Conservation (phyloP, 805 yeast species). For the Wickerhamomyces ciferrii region DNA sequence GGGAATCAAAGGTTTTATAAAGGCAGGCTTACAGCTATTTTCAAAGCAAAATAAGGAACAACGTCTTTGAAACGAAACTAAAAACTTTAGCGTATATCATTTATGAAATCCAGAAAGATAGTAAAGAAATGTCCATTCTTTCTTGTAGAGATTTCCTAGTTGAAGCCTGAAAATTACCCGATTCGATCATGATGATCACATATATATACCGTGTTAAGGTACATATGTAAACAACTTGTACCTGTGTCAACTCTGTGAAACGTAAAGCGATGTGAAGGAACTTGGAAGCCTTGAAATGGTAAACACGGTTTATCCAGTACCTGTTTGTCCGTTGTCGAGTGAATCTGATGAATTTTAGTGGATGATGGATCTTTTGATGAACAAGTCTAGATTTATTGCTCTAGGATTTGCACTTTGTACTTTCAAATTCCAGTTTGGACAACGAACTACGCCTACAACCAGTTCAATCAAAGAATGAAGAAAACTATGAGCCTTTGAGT, state of each 20-base stretch:
- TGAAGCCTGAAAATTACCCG: too few relatives aligned
- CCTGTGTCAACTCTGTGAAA: too few relatives aligned
- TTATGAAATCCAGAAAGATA: neutral
- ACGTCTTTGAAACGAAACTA: neutral
- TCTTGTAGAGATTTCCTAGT: neutral
- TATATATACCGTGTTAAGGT: neutral
- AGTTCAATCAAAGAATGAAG: too few relatives aligned
- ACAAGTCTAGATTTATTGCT: neutral
- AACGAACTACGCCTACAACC: neutral
- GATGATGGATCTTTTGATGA: neutral
- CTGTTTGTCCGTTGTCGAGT: neutral
- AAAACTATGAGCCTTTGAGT: too few relatives aligned
- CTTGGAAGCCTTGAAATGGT: neutral
- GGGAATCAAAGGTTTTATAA: neutral
- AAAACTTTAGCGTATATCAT: neutral
- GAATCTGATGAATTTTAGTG: neutral
- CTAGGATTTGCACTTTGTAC: neutral
- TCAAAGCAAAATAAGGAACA: too few relatives aligned
- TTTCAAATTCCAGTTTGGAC: neutral
- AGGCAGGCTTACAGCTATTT: neutral
- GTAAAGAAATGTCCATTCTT: neutral
- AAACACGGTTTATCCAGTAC: neutral
- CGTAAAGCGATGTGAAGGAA: too few relatives aligned
- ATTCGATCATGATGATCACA: neutral
- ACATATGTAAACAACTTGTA: neutral